Evolutionary conservation across 1,139 yeast species (phyloP).

Genomic region (Scheffersomyces insectosa): DNA sequence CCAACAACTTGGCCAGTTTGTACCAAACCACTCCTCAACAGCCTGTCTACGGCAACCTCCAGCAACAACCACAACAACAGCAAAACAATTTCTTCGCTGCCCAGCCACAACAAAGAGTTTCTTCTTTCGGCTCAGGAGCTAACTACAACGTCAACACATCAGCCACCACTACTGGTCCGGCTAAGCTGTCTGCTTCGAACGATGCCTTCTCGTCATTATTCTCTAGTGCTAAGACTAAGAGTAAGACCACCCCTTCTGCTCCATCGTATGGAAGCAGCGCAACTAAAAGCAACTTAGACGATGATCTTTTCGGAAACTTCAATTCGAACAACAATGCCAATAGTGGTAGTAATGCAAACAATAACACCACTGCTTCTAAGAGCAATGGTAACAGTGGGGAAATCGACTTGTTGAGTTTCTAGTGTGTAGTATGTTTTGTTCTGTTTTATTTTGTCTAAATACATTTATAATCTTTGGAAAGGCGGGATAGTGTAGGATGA

Average conservation of each 20-base stretch:
- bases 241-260: slow-evolving; percentile 15
- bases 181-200: slow-evolving; percentile 35
- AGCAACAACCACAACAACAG: slow-evolving; percentile 17
- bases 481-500: neutral
- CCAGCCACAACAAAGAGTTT: slow-evolving; percentile 10
- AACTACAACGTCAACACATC: slow-evolving; percentile 16
- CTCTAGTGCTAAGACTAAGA: slow-evolving; percentile 62
- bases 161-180: slow-evolving; percentile 29
- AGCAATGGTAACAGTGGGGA: slow-evolving; percentile 24
- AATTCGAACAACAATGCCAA: slow-evolving; percentile 9
- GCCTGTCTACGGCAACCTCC: slow-evolving; percentile 14
- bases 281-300: slow-evolving; percentile 11
- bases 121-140: slow-evolving; percentile 23
- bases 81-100: slow-evolving; percentile 5
- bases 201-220: slow-evolving; percentile 87
- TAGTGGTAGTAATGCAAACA: slow-evolving; percentile 7
- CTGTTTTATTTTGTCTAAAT: neutral
- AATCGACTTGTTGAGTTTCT: slow-evolving; percentile 47
- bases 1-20: slow-evolving; percentile 44
- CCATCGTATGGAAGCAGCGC: slow-evolving; percentile 9
- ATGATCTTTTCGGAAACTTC: slow-evolving; percentile 32
- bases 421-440: slow-evolving; percentile 3
- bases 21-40: slow-evolving; percentile 26
- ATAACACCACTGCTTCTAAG: slow-evolving; percentile 9
- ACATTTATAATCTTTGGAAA: neutral